Evolutionary conservation across 1,139 yeast species (phyloP).

Genomic region (Ashbya aceris): DNA sequence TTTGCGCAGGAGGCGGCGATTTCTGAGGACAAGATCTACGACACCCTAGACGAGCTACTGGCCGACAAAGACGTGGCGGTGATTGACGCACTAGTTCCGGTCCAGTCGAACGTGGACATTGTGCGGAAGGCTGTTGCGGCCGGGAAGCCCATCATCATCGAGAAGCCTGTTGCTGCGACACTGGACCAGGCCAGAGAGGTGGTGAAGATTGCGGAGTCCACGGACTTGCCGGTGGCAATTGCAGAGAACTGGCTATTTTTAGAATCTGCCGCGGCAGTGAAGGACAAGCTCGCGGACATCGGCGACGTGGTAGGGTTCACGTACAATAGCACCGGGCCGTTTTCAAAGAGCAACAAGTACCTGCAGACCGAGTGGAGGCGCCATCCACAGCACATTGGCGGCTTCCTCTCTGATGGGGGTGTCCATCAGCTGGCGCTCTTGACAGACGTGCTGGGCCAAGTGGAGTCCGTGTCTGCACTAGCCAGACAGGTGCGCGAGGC

Average conservation of each 20-base stretch:
- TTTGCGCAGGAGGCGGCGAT: conserved; percentile 63
- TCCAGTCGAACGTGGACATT: conserved; percentile 60
- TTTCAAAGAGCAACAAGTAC: conserved; percentile 55
- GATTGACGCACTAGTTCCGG: conserved; percentile 81
- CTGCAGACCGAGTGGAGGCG: conserved; percentile 74
- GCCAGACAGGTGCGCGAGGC: conserved; percentile 66
- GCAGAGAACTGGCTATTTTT: conserved; percentile 81
- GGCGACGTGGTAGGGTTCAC: conserved; percentile 73
- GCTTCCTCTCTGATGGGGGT: conserved; percentile 87
- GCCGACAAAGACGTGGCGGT: conserved; percentile 56
- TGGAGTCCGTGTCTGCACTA: conserved; percentile 58
- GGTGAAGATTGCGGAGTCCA: conserved; percentile 49
- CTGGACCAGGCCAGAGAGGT: conserved; percentile 70
- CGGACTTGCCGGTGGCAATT: conserved; percentile 60
- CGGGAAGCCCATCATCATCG: conserved; percentile 70
- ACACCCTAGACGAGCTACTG: conserved; percentile 55
- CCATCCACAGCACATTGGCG: conserved; percentile 85
- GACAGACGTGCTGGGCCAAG: conserved; percentile 72
- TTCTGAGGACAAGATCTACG: conserved; percentile 46
- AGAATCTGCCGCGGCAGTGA: conserved; percentile 44
- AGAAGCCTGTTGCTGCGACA: conserved; percentile 87
- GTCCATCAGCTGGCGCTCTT: conserved; percentile 86
- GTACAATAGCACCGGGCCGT: conserved; percentile 76
- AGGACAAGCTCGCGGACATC: conserved; percentile 52
- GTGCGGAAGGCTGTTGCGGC: conserved; percentile 52